Evolutionary conservation across 169 alveolate species (phyloP).

Genomic region (Eimeria sp.): DNA sequence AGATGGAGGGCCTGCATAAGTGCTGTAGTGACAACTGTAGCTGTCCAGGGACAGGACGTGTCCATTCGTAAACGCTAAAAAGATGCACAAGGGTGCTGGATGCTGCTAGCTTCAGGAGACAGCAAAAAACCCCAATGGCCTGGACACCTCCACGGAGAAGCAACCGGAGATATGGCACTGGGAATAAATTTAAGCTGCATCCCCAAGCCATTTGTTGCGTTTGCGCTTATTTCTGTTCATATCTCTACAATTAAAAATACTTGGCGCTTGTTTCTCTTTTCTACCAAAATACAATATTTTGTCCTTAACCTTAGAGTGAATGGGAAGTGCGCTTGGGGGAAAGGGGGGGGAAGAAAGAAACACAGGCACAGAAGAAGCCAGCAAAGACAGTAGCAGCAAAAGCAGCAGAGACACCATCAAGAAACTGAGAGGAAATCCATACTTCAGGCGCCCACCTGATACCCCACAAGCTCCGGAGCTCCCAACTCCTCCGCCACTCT

Average conservation of each 20-base stretch:
- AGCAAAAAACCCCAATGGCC: background rate
- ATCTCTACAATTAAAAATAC: too few relatives aligned
- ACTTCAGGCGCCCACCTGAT: conserved; percentile 87
- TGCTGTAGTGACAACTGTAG: too few relatives aligned
- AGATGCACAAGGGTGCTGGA: background rate
- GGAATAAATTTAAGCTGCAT: too few relatives aligned
- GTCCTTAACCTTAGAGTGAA: too few relatives aligned
- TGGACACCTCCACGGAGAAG: background rate
- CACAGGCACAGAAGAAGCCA: background rate
- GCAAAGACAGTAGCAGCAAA: background rate
- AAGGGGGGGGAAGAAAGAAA: background rate
- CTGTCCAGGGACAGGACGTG: too few relatives aligned
- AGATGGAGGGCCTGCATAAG: background rate
- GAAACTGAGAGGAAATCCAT: background rate
- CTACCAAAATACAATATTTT: too few relatives aligned
- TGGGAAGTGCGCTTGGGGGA: background rate
- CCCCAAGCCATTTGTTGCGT: too few relatives aligned
- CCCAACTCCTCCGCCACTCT: conserved; percentile 97
- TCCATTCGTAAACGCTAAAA: background rate
- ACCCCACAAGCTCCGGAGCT: conserved; percentile 91
- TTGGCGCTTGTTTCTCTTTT: too few relatives aligned
- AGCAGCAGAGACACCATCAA: conserved; percentile 85
- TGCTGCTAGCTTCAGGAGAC: background rate
- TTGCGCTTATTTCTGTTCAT: too few relatives aligned
- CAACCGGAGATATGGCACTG: background rate